Percentiles rank a stretch among this genome's conserved stretches.
These are phyloP conservation scores for Anisodus tanguticus DNA, from an alignment of 257 asterid species.

Conservation along the genomic window DNA sequence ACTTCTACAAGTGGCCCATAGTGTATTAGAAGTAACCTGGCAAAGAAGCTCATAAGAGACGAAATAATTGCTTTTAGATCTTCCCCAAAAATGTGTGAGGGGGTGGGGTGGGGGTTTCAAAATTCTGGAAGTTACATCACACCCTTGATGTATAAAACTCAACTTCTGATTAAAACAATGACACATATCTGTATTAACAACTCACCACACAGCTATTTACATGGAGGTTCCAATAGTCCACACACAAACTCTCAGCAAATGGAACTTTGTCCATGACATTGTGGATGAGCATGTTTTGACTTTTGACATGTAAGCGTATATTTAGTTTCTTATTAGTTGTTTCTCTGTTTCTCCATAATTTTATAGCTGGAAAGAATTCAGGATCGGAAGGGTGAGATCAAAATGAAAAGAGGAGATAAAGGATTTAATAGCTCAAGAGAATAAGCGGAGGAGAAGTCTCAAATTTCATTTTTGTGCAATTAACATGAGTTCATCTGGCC, in stretches of 20 bases:
- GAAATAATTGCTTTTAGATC: neutral
- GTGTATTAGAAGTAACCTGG: neutral
- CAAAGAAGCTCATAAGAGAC: neutral
- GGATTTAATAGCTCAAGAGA: neutral
- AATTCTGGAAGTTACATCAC: neutral
- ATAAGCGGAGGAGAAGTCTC: neutral
- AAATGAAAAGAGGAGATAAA: neutral
- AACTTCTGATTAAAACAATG: no score
- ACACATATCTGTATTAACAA: neutral
- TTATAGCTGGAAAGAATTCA: no score
- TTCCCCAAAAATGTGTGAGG: neutral
- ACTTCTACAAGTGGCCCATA: neutral
- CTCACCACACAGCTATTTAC: neutral
- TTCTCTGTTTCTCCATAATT: no score
- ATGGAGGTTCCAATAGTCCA: no score
- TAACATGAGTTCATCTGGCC: neutral
- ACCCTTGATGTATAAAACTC: neutral
- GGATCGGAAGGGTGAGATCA: neutral
- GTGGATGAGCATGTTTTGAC: neutral
- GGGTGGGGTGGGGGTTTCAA: neutral
- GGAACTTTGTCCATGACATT: no score
- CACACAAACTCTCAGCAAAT: no score
- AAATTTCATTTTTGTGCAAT: constrained; percentile 19
- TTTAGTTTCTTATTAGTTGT: neutral
- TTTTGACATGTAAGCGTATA: neutral